Percentiles rank a stretch among this genome's conserved stretches.
Evolutionary conservation across 2,329 filamentous ascomycete species (phyloP).

Genomic region (Fusarium sp.): DNA sequence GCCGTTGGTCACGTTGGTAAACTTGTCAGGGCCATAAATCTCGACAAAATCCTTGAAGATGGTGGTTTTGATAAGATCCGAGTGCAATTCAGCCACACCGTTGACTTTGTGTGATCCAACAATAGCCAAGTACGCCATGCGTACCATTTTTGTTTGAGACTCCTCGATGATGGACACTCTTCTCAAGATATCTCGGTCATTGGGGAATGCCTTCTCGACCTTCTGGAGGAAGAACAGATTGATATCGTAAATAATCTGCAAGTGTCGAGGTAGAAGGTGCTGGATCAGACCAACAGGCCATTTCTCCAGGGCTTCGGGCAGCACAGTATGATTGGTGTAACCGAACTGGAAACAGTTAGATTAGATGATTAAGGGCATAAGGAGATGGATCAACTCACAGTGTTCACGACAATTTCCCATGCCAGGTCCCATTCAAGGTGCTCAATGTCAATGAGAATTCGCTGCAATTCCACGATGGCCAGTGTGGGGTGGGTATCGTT

Average conservation of each 20-base stretch:
- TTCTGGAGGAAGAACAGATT: slow-evolving; percentile 92
- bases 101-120: slow-evolving; percentile 99
- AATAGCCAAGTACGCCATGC: slow-evolving; percentile 95
- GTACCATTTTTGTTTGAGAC: slow-evolving; percentile 95
- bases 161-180: slow-evolving; percentile 98
- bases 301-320: slow-evolving; percentile 96
- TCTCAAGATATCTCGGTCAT: slow-evolving; percentile 83
- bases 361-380: slow-evolving; percentile 10
- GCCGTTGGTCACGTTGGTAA: slow-evolving; percentile 98
- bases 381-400: slow-evolving; percentile 55
- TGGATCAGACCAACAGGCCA: slow-evolving; percentile 95
- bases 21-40: slow-evolving; percentile 96
- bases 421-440: slow-evolving; percentile 93
- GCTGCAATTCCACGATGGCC: slow-evolving; percentile 93
- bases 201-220: slow-evolving; percentile 90
- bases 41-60: slow-evolving; percentile 99
- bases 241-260: slow-evolving; percentile 98
- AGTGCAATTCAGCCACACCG: slow-evolving; percentile 96
- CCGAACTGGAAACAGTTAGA: slow-evolving; percentile 68
- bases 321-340: slow-evolving; percentile 98
- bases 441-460: slow-evolving; percentile 89
- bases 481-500: slow-evolving; percentile 98
- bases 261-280: slow-evolving; percentile 89
- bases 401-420: slow-evolving; percentile 81
- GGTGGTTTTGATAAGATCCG: slow-evolving; percentile 97